Evolutionary conservation across 2,329 filamentous ascomycete species (phyloP), one percentile per base, ranked within the genome.

Genomic region (Aureobasidium leucospermi): DNA sequence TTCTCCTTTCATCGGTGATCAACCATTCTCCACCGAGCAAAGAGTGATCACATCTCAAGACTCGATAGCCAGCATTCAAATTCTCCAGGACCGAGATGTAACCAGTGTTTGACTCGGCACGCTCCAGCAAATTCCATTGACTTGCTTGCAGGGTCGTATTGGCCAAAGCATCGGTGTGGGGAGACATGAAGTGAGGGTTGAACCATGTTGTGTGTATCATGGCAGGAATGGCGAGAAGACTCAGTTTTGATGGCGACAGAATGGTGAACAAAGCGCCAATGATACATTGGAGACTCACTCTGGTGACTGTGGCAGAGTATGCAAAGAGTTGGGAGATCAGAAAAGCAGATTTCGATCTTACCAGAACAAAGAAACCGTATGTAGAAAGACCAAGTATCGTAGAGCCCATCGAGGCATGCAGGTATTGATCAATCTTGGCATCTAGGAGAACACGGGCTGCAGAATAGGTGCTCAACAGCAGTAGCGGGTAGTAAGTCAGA

Each of bases 1-100:
- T 64, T 28, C 57, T 59, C 32, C 76, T 63, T 48, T 70, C 62
- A 1, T 72, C 70, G 1, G 79, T 81, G 70, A 86, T 73, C 11
- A 87, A 81, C 93, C 93, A 99, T 73, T 96, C 89, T 38, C 94
- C 94, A 42, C 94, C 94, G 1, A 99, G 81, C 34, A 99, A 79
- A 68, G 91, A 96, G 72, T 99, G 94, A 68, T 97, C 94, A 71
- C 91, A 96, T 62, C 94, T 85, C 80, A 99, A 83, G 15, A 92
- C 84, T 1, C 91, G 83, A 73, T 89, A 96, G 1, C 85, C 82
- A 41, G 84, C 79, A 5, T 85, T 74, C 7, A 80, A 70, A 69
- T 85, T 94, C 65, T 99, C 89, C 29, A 96, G 71, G 1, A 99
- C 89, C 0, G 93, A 96, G 45, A 99, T 79, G 69, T 99, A 97